Evolutionary conservation across 2,329 filamentous ascomycete species (phyloP).

Genomic region (Ciborinia camelliae): DNA sequence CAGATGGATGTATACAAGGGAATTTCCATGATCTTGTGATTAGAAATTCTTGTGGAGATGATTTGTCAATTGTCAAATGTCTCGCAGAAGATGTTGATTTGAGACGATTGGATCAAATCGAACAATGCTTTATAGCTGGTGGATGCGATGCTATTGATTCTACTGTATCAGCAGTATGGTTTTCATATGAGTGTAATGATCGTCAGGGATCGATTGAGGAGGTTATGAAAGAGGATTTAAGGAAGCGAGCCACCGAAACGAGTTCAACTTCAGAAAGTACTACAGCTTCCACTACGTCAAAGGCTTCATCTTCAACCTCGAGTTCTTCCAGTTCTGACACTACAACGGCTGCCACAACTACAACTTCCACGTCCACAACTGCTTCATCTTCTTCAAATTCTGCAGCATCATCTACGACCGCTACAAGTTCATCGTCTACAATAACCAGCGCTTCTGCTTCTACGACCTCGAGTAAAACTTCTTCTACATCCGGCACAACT

Average conservation of each 20-base stretch:
- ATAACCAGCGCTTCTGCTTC: neutral
- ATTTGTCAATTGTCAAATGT: constrained; percentile 27
- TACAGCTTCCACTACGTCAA: neutral
- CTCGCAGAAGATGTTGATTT: constrained; percentile 24
- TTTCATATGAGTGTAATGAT: constrained; percentile 25
- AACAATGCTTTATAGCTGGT: constrained; percentile 28
- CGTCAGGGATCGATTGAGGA: constrained; percentile 6
- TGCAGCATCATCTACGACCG: constrained; percentile 8
- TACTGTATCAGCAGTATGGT: constrained; percentile 25
- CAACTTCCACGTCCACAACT: neutral
- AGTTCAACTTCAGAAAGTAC: constrained; percentile 1
- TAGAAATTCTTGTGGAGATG: constrained; percentile 27
- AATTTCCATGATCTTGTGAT: constrained; percentile 26
- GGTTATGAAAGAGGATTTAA: constrained; percentile 24
- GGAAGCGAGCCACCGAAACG: constrained; percentile 20
- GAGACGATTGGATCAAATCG: constrained; percentile 24
- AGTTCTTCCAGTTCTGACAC: neutral
- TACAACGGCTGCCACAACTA: constrained; percentile 8
- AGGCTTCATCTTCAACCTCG: neutral
- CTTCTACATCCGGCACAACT: constrained; percentile 5
- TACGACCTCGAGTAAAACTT: constrained; percentile 5
- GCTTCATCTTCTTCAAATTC: constrained; percentile 3
- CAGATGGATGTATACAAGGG: constrained; percentile 22
- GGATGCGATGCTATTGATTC: constrained; percentile 30
- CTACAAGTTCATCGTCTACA: neutral